phyloP scores from a whole-genome alignment of 2,329 filamentous ascomycete species.

The Colletotrichum melonis region DNA sequence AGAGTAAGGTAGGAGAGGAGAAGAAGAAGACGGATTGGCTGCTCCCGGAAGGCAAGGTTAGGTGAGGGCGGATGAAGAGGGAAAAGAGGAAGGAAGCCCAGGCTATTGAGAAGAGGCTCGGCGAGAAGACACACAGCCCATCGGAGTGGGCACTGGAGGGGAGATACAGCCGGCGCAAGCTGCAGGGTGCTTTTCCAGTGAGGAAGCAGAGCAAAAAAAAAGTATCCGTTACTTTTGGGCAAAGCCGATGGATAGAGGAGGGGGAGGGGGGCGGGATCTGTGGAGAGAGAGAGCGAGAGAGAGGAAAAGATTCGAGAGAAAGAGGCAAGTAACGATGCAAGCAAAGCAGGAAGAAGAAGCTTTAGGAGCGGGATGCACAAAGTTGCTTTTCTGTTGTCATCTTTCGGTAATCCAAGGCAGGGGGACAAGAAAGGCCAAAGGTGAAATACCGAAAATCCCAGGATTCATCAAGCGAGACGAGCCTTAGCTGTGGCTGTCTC shows the following conservation, averaged over 20 bases:
- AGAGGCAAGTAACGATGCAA: conserved; percentile 1
- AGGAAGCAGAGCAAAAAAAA: conserved; percentile 10
- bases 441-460: conserved; percentile 19
- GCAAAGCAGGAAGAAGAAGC: background rate
- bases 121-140: conserved; percentile 32
- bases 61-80: conserved; percentile 17
- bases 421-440: background rate
- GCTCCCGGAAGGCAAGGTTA: conserved; percentile 4
- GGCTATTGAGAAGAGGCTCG: conserved; percentile 23
- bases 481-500: conserved; percentile 4
- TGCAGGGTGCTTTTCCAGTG: conserved; percentile 7
- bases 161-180: conserved; percentile 15
- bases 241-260: background rate
- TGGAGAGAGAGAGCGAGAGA: background rate
- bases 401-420: conserved; percentile 18
- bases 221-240: background rate
- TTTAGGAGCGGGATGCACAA: conserved; percentile 27
- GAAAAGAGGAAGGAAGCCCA: conserved; percentile 17
- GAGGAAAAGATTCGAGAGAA: background rate
- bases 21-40: background rate
- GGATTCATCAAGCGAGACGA: conserved; percentile 27
- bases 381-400: conserved; percentile 23
- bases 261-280: background rate
- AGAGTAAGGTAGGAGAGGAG: background rate
- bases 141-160: conserved; percentile 22